Conservation (phyloP, 139 green algal genomes). For the Pseudopediastrum boryanum region DNA sequence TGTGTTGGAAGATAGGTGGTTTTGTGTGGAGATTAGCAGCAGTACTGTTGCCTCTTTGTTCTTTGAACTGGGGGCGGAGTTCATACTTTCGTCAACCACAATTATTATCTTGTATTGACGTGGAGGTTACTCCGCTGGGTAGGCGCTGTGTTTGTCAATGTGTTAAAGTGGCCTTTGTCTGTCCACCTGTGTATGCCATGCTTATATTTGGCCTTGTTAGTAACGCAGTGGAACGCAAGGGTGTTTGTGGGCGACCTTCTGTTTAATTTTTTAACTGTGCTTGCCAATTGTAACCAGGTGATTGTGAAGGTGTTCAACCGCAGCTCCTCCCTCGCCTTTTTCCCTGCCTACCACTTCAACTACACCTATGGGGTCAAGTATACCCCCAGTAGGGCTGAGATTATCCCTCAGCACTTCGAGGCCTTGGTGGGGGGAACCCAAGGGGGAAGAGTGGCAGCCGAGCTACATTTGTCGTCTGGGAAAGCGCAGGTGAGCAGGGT, state of each 20-base stretch:
- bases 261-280: not conserved
- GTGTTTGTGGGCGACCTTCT: not conserved
- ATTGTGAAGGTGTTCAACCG: constrained; percentile 37
- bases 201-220: not conserved
- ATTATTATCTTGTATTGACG: no score
- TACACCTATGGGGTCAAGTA: constrained; percentile 53
- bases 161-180: not conserved
- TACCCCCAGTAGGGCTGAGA: constrained; percentile 53
- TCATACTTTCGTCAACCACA: not conserved
- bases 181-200: not conserved
- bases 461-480: constrained; percentile 46
- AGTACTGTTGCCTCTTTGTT: not conserved
- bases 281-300: not conserved
- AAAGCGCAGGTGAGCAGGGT: constrained; percentile 50
- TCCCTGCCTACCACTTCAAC: constrained; percentile 51
- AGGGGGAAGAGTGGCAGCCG: constrained; percentile 32
- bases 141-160: not conserved
- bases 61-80: not conserved
- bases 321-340: constrained; percentile 32
- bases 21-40: not conserved
- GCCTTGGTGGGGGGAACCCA: constrained; percentile 29
- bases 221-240: not conserved
- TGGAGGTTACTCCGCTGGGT: not conserved
- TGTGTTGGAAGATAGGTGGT: constrained; percentile 8
- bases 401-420: constrained; percentile 50